Evolutionary conservation across 1,284 basidiomycete species (phyloP).

Genomic region (Sphaerobolus stellatus): DNA sequence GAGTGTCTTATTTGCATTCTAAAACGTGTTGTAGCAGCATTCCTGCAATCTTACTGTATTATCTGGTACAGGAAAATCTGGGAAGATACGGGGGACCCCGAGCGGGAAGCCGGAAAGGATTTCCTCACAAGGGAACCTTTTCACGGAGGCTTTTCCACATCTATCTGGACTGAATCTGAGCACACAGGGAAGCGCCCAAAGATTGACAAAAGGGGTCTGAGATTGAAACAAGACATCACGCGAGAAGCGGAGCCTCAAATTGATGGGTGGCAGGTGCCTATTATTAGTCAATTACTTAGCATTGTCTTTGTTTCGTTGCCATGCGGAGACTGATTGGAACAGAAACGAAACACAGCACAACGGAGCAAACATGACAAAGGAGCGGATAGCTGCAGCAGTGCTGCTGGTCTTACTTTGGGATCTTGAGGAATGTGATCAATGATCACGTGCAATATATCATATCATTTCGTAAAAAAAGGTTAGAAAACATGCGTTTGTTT

Average conservation of each 20-base stretch:
- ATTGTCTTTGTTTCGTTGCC: too few relatives aligned
- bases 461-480: too few relatives aligned
- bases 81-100: not conserved
- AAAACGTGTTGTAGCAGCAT: not conserved
- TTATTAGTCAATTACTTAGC: too few relatives aligned
- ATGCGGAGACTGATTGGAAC: too few relatives aligned
- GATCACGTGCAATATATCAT: too few relatives aligned
- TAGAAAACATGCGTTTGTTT: too few relatives aligned
- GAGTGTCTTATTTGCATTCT: not conserved
- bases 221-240: not conserved
- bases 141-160: not conserved
- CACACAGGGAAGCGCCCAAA: not conserved
- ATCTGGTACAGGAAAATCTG: not conserved
- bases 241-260: not conserved
- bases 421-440: too few relatives aligned
- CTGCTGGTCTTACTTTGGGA: too few relatives aligned
- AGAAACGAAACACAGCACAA: too few relatives aligned
- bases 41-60: not conserved
- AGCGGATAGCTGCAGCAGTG: too few relatives aligned
- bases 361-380: too few relatives aligned
- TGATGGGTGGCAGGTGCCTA: not conserved
- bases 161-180: conserved; percentile 6
- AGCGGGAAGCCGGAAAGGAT: not conserved
- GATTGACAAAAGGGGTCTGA: not conserved
- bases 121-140: not conserved